These are phyloP conservation scores for Abrus pulchellus DNA, from an alignment of 306 rosid species.

Conservation along the genomic window DNA sequence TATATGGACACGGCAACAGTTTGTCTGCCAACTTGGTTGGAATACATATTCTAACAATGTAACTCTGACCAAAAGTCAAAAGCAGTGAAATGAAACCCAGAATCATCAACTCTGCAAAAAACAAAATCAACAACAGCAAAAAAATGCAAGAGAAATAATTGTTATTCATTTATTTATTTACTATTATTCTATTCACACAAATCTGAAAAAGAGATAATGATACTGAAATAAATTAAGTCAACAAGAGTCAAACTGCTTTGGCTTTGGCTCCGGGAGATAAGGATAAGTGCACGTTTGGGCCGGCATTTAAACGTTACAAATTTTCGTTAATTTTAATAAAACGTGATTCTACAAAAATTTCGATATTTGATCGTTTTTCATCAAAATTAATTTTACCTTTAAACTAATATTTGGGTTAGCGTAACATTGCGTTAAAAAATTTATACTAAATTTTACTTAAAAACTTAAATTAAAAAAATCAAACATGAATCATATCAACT, in stretches of 20 bases:
- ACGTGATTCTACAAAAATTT: too few species aligned
- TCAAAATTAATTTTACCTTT: too few species aligned
- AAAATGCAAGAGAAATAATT: neutral
- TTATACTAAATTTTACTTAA: too few species aligned
- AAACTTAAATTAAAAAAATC: too few species aligned
- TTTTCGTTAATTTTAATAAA: too few species aligned
- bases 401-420: too few species aligned
- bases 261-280: neutral
- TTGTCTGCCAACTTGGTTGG: constrained; percentile 63
- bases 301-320: too few species aligned
- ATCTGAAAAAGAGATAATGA: neutral
- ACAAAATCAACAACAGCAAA: constrained; percentile 4
- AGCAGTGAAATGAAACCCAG: constrained; percentile 91
- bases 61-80: constrained; percentile 85
- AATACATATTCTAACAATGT: constrained; percentile 79
- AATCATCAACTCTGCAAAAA: constrained; percentile 92
- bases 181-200: neutral
- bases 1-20: constrained; percentile 74
- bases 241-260: constrained; percentile 8
- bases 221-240: constrained; percentile 2
- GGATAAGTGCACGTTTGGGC: neutral
- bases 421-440: neutral
- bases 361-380: too few species aligned
- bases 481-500: too few species aligned
- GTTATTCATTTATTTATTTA: neutral